phyloP scores from a whole-genome alignment of 441 rosid genomes.

The Biscutella laevigata region DNA sequence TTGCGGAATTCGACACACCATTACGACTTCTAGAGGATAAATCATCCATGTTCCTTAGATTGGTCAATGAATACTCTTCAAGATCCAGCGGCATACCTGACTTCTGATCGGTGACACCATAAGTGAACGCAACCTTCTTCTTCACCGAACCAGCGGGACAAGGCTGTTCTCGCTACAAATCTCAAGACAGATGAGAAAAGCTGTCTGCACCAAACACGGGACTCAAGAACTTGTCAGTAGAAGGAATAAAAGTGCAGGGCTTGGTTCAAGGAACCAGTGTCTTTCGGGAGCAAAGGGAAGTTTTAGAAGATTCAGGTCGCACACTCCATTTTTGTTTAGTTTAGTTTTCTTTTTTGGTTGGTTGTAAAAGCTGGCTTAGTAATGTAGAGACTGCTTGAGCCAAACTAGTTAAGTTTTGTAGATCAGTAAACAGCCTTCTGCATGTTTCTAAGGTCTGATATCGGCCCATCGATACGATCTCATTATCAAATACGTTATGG shows the following conservation, averaged over 20 bases:
- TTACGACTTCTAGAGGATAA: constrained; percentile 60
- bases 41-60: constrained; percentile 73
- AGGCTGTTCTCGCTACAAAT: neutral
- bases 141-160: neutral
- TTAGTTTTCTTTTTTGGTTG: neutral
- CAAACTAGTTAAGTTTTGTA: neutral
- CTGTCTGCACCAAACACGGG: neutral
- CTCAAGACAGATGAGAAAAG: neutral
- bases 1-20: constrained; percentile 77
- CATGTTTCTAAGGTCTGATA: too few relatives aligned
- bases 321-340: neutral
- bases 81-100: constrained; percentile 82
- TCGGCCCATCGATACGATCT: too few relatives aligned
- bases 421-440: too few relatives aligned
- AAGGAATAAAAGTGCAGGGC: neutral
- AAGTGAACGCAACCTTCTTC: neutral
- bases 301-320: neutral
- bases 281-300: neutral
- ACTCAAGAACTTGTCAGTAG: neutral
- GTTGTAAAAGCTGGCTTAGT: neutral
- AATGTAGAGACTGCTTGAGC: neutral
- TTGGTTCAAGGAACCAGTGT: neutral
- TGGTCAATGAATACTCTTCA: constrained; percentile 71
- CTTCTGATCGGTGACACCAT: constrained; percentile 23
- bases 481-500: too few relatives aligned